These are phyloP conservation scores for Aspergillus puulaauensis DNA, from an alignment of 2,329 filamentous ascomycete species.

Conservation along the genomic window DNA sequence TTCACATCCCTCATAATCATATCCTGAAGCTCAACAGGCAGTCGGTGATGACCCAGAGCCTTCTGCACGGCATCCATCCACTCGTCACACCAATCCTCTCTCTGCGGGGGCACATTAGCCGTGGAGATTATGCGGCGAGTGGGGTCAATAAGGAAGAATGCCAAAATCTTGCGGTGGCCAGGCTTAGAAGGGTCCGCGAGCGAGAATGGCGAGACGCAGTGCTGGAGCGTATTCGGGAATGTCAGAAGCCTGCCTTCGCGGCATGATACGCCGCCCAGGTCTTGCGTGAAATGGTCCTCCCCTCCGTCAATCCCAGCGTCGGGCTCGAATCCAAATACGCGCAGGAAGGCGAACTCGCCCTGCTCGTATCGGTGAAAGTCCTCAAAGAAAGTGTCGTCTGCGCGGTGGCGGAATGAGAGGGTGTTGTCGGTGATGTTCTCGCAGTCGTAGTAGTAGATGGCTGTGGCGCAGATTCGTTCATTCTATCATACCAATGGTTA, in stretches of 20 bases:
- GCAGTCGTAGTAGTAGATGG: conserved; percentile 64
- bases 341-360: not conserved
- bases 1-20: conserved; percentile 27
- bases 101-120: conserved; percentile 9
- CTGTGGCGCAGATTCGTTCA: conserved; percentile 63
- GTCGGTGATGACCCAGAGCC: conserved; percentile 12
- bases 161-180: conserved; percentile 5
- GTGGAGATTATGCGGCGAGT: conserved; percentile 6
- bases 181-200: not conserved
- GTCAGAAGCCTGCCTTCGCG: not conserved
- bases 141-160: conserved; percentile 9
- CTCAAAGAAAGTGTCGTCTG: not conserved
- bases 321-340: conserved; percentile 6
- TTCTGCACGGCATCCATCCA: conserved; percentile 1
- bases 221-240: conserved; percentile 6
- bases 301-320: not conserved
- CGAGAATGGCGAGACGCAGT: conserved; percentile 1
- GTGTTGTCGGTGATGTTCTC: conserved; percentile 59
- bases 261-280: conserved; percentile 7
- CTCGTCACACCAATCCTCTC: conserved; percentile 11
- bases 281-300: conserved; percentile 16
- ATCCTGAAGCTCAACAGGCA: conserved; percentile 25
- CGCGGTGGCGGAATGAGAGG: conserved; percentile 51
- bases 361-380: conserved; percentile 2
- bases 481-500: conserved; percentile 39